phyloP scores from a whole-genome alignment of 176 grass and related monocot species.

The Tillandsia leiboldiana region DNA sequence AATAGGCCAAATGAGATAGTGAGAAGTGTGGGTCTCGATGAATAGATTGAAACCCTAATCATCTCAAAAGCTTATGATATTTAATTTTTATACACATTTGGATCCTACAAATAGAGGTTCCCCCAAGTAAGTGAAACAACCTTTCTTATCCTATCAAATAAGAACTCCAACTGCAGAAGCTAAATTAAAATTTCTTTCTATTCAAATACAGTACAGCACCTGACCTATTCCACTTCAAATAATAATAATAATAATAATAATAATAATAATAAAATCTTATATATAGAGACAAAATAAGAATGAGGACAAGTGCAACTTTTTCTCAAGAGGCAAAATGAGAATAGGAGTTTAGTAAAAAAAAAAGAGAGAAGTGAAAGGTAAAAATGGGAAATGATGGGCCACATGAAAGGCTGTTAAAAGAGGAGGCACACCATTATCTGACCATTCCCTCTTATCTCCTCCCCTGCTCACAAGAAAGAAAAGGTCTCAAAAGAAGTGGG shows the following conservation, averaged over 20 bases:
- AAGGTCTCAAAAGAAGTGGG: neutral
- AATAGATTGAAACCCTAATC: neutral
- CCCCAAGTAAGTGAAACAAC: neutral
- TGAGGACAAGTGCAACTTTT: neutral
- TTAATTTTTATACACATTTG: neutral
- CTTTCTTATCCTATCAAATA: no score
- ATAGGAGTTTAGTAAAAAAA: neutral
- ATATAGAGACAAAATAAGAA: no score
- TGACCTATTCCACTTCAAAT: neutral
- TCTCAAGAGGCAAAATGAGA: neutral
- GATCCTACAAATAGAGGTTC: neutral
- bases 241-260: neutral
- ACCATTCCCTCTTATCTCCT: neutral
- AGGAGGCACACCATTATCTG: neutral
- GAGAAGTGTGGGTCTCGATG: no score
- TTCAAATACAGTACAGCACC: no score
- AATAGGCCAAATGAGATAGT: no score
- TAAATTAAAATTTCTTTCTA: no score
- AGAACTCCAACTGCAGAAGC: no score
- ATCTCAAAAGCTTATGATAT: neutral
- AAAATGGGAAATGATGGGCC: neutral
- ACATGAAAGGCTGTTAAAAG: constrained; percentile 9
- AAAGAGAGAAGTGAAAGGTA: neutral
- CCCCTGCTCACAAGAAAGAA: constrained; percentile 2
- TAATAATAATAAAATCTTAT: neutral